Base-by-base conservation (phyloP, 2,329 filamentous ascomycete genomes). In the Scytalidium lignicola region DNA sequence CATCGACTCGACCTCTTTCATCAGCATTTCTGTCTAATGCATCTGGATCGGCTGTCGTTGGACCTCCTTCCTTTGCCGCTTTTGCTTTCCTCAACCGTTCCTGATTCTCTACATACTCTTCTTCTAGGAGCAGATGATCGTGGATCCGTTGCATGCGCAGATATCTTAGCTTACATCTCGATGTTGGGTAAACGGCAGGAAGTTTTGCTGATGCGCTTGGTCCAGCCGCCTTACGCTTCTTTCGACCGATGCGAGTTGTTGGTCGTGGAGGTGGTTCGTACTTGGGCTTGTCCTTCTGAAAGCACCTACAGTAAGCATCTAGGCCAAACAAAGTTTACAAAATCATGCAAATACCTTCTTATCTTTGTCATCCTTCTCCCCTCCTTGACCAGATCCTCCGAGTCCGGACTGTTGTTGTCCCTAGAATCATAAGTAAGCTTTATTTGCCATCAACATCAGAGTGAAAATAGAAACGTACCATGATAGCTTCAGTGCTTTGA, bases 101-200 rank as follows among this genome's bases (percentile, higher is more conserved):
- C 72, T 99, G 93, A 70, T 99, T 99, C 76, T 97, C 92, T 54
- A 99, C 93, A 59, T 96, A 99, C 72, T 99, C 93, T 68, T 99
- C 93, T 69, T 99, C 93, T 23, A 99, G 82, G 54, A 99, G 76
- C 53, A 99, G 79, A 66, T 99, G 93, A 67, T 99, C 93, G 75
- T 99, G 95, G 62, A 97, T 90, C 65, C 93, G 86, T 74, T 99
- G 93, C 93, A 99, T 96, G 62, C 93, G 89, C 52, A 99, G 82
- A 56, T 97, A 90, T 61, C 92, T 85, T 60, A 99, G 81, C 77
- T 99, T 99, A 81, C 93, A 99, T 77, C 93, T 85, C 61, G 92
- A 93, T 45, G 91, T 97, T 49, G 93, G 93, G 68, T 89, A 96
- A 67, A 99, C 85, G 59, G 89, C 83, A 23, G 93, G 93, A 21